phyloP scores from a whole-genome alignment of 805 yeast genomes.

The Candida mattraensis region DNA sequence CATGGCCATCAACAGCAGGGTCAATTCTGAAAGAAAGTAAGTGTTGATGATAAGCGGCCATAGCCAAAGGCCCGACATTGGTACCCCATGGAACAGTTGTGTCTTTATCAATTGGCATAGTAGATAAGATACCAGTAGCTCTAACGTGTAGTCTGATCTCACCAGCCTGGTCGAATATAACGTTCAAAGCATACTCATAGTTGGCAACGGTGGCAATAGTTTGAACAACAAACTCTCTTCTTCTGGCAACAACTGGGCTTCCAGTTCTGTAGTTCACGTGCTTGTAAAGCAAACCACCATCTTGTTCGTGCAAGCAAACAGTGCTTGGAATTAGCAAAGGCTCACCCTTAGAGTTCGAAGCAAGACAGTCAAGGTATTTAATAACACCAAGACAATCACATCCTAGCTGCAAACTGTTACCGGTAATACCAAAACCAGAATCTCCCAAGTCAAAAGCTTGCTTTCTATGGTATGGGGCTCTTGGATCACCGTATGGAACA shows the following conservation, averaged over 20 bases:
- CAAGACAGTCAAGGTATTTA: conserved; percentile 64
- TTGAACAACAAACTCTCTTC: conserved; percentile 77
- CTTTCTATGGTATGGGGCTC: conserved; percentile 81
- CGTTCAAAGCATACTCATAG: conserved; percentile 74
- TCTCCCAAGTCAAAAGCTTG: conserved; percentile 88
- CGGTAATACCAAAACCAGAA: conserved; percentile 76
- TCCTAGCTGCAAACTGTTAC: conserved; percentile 67
- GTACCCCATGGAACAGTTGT: conserved; percentile 73
- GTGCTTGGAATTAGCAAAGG: conserved; percentile 65
- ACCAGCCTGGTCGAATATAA: conserved; percentile 76
- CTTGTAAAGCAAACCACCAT: conserved; percentile 72
- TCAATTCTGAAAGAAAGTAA: conserved; percentile 76
- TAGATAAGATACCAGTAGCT: conserved; percentile 85
- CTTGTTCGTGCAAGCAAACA: conserved; percentile 80
- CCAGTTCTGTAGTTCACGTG: conserved; percentile 78
- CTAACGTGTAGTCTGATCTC: conserved; percentile 74
- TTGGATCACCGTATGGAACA: conserved; percentile 84
- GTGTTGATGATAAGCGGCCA: conserved; percentile 87
- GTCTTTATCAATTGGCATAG: conserved; percentile 77
- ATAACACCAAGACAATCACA: conserved; percentile 84
- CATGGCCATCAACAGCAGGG: conserved; percentile 80
- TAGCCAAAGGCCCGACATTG: conserved; percentile 72
- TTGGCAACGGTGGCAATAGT: conserved; percentile 83
- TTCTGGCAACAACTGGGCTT: conserved; percentile 68
- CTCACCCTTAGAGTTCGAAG: conserved; percentile 57